These are phyloP conservation scores for Monilinia polystroma DNA, from an alignment of 2,329 filamentous ascomycete genomes.

Conservation along the genomic window DNA sequence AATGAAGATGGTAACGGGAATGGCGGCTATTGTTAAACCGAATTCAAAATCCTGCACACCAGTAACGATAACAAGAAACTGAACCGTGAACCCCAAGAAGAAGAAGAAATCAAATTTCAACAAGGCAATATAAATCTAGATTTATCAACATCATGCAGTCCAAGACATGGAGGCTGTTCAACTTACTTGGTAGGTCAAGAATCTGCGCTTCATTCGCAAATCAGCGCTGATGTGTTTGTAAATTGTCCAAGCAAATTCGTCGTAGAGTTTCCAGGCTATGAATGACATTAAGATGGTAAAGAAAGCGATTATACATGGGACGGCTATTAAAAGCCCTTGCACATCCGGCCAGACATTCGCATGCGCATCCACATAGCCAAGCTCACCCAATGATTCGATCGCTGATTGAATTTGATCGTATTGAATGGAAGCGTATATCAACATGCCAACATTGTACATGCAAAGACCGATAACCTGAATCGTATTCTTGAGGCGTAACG, in stretches of 20 bases:
- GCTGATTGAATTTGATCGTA: slow-evolving; percentile 85
- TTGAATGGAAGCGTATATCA: slow-evolving; percentile 92
- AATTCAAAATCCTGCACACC: slow-evolving; percentile 70
- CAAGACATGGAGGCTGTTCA: neutral
- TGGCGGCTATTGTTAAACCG: slow-evolving; percentile 80
- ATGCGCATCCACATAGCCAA: slow-evolving; percentile 38
- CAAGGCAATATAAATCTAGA: slow-evolving; percentile 91
- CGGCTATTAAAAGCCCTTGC: slow-evolving; percentile 76
- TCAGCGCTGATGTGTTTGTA: slow-evolving; percentile 99
- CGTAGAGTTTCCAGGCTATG: slow-evolving; percentile 91
- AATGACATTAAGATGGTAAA: slow-evolving; percentile 71
- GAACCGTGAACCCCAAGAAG: slow-evolving; percentile 97
- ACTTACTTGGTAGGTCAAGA: slow-evolving; percentile 89
- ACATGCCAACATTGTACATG: slow-evolving; percentile 84
- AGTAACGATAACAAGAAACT: slow-evolving; percentile 91
- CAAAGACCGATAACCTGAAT: slow-evolving; percentile 97
- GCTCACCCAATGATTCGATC: slow-evolving; percentile 57
- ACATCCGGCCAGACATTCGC: slow-evolving; percentile 65
- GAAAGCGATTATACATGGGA: slow-evolving; percentile 79
- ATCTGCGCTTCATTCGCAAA: slow-evolving; percentile 93
- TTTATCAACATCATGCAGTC: slow-evolving; percentile 23
- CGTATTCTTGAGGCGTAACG: slow-evolving; percentile 90
- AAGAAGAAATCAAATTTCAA: slow-evolving; percentile 99
- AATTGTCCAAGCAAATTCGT: slow-evolving; percentile 98
- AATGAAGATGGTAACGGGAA: slow-evolving; percentile 88